These are phyloP conservation scores for Ustilago sp. DNA, from an alignment of 1,284 basidiomycete genomes.

Conservation along the genomic window DNA sequence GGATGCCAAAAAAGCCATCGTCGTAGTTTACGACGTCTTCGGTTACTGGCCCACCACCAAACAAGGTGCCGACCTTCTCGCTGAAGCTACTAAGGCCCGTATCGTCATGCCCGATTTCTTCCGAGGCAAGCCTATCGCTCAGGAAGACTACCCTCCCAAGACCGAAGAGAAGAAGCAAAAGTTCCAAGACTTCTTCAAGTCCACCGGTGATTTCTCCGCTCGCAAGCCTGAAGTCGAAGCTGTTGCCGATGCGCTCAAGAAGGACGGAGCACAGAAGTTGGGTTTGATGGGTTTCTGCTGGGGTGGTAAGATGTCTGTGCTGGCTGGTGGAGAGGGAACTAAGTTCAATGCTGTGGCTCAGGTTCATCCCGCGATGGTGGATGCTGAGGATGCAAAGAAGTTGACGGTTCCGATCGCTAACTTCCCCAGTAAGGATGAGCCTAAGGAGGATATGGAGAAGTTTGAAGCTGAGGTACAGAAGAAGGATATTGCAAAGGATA, in stretches of 20 bases:
- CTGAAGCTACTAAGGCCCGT: conserved; percentile 69
- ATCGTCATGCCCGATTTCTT: conserved; percentile 79
- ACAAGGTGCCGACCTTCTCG: conserved; percentile 75
- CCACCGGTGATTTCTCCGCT: conserved; percentile 70
- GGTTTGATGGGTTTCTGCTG: conserved; percentile 72
- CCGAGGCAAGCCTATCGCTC: conserved; percentile 73
- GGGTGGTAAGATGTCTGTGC: conserved; percentile 58
- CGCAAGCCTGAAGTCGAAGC: conserved; percentile 72
- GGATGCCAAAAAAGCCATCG: conserved; percentile 73
- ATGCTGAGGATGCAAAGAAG: conserved; percentile 73
- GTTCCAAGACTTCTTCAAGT: conserved; percentile 72
- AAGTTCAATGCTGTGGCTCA: conserved; percentile 56
- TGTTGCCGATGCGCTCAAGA: conserved; percentile 73
- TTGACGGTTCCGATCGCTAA: conserved; percentile 75
- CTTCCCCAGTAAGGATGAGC: conserved; percentile 77
- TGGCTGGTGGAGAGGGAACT: conserved; percentile 48
- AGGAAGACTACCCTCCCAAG: conserved; percentile 74
- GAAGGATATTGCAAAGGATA: conserved; percentile 72
- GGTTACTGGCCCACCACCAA: conserved; percentile 73
- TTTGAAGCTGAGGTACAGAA: conserved; percentile 72
- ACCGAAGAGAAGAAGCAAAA: conserved; percentile 71
- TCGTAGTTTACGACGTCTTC: conserved; percentile 78
- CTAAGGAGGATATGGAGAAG: conserved; percentile 72
- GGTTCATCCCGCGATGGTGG: conserved; percentile 72
- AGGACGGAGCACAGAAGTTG: conserved; percentile 72